These are phyloP conservation scores for Domatiomyces catenatus DNA, from an alignment of 2,329 filamentous ascomycete genomes.

Conservation along the genomic window DNA sequence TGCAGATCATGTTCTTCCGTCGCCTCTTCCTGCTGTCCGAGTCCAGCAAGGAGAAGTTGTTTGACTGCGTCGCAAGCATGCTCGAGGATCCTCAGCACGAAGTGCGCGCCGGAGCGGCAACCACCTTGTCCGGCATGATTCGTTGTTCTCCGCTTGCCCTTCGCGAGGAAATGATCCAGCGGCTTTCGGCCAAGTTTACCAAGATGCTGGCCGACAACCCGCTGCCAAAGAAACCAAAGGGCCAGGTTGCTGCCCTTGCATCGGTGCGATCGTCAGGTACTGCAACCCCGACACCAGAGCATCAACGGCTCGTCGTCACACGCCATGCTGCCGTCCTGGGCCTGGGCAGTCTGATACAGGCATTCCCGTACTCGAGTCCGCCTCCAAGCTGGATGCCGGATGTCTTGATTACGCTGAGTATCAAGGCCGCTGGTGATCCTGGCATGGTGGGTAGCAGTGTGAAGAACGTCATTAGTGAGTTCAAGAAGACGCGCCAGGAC, in stretches of 20 bases:
- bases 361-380: conserved; percentile 89
- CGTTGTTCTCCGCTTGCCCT: conserved; percentile 75
- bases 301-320: conserved; percentile 60
- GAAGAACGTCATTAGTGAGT: conserved; percentile 84
- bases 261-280: conserved; percentile 30
- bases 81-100: conserved; percentile 81
- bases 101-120: conserved; percentile 81
- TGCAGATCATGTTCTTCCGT: conserved; percentile 97
- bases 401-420: conserved; percentile 69
- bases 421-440: conserved; percentile 70
- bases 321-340: conserved; percentile 86
- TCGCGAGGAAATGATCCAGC: conserved; percentile 59
- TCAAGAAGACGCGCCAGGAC: conserved; percentile 98
- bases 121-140: conserved; percentile 93
- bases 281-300: conserved; percentile 36
- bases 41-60: conserved; percentile 62
- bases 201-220: conserved; percentile 65
- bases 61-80: conserved; percentile 92
- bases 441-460: conserved; percentile 92
- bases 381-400: conserved; percentile 90
- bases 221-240: conserved; percentile 53
- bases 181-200: conserved; percentile 67
- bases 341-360: conserved; percentile 77
- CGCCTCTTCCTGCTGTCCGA: conserved; percentile 73
- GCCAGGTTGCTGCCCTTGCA: conserved; percentile 18